Evolutionary conservation across 2,329 filamentous ascomycete species (phyloP).

Genomic region (Tolypocladium nubicola): DNA sequence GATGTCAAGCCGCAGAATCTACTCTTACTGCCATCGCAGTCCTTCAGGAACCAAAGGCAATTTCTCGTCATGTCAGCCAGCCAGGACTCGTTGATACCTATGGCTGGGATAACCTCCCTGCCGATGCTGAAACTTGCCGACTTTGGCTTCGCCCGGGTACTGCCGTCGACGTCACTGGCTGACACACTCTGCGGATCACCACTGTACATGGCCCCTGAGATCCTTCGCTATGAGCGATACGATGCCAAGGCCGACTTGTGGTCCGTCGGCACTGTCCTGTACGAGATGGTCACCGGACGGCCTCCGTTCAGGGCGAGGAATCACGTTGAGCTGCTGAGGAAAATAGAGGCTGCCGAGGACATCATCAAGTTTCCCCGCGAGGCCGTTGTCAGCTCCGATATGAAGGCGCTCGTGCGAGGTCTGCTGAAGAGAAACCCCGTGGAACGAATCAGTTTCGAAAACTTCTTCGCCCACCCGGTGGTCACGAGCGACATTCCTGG

Average conservation of each 20-base stretch:
- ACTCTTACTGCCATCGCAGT: slow-evolving; percentile 71
- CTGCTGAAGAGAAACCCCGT: slow-evolving; percentile 79
- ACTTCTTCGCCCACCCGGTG: slow-evolving; percentile 70
- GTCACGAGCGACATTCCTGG: slow-evolving; percentile 69
- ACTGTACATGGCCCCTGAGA: slow-evolving; percentile 97
- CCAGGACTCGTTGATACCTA: slow-evolving; percentile 69
- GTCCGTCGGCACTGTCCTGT: slow-evolving; percentile 93
- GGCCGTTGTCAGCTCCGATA: slow-evolving; percentile 56
- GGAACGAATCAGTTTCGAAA: slow-evolving; percentile 75
- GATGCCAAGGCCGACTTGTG: slow-evolving; percentile 94
- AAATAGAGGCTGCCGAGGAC: slow-evolving; percentile 84
- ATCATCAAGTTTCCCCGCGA: slow-evolving; percentile 73
- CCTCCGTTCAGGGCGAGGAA: slow-evolving; percentile 89
- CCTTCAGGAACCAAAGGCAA: slow-evolving; percentile 47
- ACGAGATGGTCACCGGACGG: slow-evolving; percentile 86
- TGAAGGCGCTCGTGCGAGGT: slow-evolving; percentile 71
- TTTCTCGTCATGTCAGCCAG: slow-evolving; percentile 63
- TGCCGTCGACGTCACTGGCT: slow-evolving; percentile 83
- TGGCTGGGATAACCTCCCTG: slow-evolving; percentile 69
- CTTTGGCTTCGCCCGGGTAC: slow-evolving; percentile 92
- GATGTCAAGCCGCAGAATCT: slow-evolving; percentile 98
- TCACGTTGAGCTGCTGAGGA: slow-evolving; percentile 85
- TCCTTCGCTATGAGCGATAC: slow-evolving; percentile 92
- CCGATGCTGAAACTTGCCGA: slow-evolving; percentile 97
- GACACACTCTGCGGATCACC: slow-evolving; percentile 96